Conservation (phyloP, 1,284 basidiomycete species). For the Boletus semigastroideus region DNA sequence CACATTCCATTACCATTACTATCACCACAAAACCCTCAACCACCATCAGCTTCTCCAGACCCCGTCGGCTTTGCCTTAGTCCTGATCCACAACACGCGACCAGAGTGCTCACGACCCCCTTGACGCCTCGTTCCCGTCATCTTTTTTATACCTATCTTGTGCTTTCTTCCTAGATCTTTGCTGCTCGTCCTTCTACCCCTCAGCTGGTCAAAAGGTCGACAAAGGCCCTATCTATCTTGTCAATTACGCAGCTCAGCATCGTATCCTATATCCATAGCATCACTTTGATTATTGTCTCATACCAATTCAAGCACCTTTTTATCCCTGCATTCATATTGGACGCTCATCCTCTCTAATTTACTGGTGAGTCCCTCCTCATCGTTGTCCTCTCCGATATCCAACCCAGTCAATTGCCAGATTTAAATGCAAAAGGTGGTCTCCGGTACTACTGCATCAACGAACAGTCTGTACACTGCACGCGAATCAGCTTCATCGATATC, state of each 20-base stretch:
- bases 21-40: slow-evolving; percentile 43
- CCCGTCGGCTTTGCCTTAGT: slow-evolving; percentile 30
- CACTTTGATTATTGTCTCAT: slow-evolving; percentile 50
- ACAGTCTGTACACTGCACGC: slow-evolving; percentile 37
- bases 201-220: slow-evolving; percentile 38
- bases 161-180: slow-evolving; percentile 41
- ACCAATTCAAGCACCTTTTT: slow-evolving; percentile 43
- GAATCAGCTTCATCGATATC: slow-evolving; percentile 37
- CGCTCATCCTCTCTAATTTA: slow-evolving; percentile 56
- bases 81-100: slow-evolving; percentile 41
- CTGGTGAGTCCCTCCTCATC: slow-evolving; percentile 45
- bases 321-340: slow-evolving; percentile 47
- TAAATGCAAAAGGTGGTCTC: slow-evolving; percentile 39
- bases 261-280: slow-evolving; percentile 43
- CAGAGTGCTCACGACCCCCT: slow-evolving; percentile 48
- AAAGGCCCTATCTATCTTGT: slow-evolving; percentile 46
- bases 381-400: slow-evolving; percentile 16
- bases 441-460: slow-evolving; percentile 35
- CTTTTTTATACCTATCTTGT: slow-evolving; percentile 67
- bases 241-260: slow-evolving; percentile 42
- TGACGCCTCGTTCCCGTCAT: slow-evolving; percentile 39
- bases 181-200: slow-evolving; percentile 33
- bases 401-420: slow-evolving; percentile 32
- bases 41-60: slow-evolving; percentile 32
- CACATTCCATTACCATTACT: slow-evolving; percentile 51